Evolutionary conservation across 306 rosid species (phyloP).

Genomic region (Argentina anserina): DNA sequence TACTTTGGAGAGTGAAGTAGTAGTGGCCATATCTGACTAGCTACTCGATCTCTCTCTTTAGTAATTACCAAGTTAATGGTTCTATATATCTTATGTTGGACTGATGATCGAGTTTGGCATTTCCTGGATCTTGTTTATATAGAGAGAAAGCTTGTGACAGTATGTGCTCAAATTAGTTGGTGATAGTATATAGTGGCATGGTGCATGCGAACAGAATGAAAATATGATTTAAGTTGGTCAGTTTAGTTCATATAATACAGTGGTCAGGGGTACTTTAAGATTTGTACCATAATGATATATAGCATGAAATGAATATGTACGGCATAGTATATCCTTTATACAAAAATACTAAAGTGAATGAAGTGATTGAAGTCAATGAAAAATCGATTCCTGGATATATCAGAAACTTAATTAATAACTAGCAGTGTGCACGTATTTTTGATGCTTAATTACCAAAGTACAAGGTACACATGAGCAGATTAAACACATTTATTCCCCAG

Average conservation of each 20-base stretch:
- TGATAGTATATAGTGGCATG: not conserved
- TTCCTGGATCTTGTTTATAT: not conserved
- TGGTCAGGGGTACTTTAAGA: no score
- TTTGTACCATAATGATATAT: no score
- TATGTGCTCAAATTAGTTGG: not conserved
- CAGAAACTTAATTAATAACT: no score
- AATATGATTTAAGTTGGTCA: not conserved
- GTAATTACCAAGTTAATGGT: not conserved
- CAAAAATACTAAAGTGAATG: no score
- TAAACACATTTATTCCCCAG: no score
- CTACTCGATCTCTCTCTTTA: not conserved
- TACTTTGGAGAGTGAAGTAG: constrained; percentile 12
- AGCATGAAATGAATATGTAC: no score
- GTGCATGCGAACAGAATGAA: constrained; percentile 1
- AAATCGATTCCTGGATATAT: no score
- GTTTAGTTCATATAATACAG: not conserved
- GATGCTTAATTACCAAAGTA: no score
- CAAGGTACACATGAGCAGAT: no score
- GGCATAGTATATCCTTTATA: no score
- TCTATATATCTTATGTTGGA: not conserved
- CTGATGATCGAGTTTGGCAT: not conserved
- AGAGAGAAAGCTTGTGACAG: not conserved
- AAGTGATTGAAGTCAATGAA: no score
- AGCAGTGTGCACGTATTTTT: no score
- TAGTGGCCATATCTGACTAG: constrained; percentile 23